Percentiles rank a stretch among this genome's conserved stretches.
Conservation (phyloP, 2,329 filamentous ascomycete genomes). For the Scedosporium aurantiacum region DNA sequence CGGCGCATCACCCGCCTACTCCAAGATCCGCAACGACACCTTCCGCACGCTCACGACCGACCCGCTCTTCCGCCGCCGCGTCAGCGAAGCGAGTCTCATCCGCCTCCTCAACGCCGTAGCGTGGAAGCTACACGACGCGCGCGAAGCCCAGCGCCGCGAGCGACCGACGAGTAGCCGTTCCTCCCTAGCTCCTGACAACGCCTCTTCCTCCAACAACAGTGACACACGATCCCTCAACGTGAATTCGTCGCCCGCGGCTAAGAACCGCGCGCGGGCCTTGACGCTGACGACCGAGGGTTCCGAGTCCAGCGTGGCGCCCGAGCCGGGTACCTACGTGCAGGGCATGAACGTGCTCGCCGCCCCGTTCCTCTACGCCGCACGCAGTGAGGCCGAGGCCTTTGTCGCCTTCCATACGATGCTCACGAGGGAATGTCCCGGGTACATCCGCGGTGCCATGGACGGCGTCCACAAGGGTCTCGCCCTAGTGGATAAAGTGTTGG, state of each 20-base stretch:
- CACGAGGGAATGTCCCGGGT: slow-evolving; percentile 79
- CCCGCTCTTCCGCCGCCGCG: slow-evolving; percentile 88
- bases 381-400: slow-evolving; percentile 91
- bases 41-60: slow-evolving; percentile 95
- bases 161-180: slow-evolving; percentile 24
- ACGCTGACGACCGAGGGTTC: slow-evolving; percentile 54
- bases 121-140: slow-evolving; percentile 80
- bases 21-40: slow-evolving; percentile 97
- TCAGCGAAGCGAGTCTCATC: slow-evolving; percentile 91
- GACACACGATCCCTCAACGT: background rate
- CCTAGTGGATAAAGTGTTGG: slow-evolving; percentile 82
- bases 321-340: slow-evolving; percentile 85
- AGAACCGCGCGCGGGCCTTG: slow-evolving; percentile 41
- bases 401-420: slow-evolving; percentile 81
- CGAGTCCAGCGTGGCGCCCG: slow-evolving; percentile 42
- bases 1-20: slow-evolving; percentile 85
- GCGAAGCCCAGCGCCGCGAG: slow-evolving; percentile 34
- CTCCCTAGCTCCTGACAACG: slow-evolving; percentile 18
- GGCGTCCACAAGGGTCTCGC: slow-evolving; percentile 88
- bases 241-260: slow-evolving; percentile 20
- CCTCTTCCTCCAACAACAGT: background rate
- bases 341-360: slow-evolving; percentile 98
- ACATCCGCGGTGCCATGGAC: slow-evolving; percentile 93
- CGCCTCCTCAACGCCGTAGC: slow-evolving; percentile 89
- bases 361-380: slow-evolving; percentile 87